phyloP scores from a whole-genome alignment of 2,329 filamentous ascomycete genomes.

The Talaromyces sp. region DNA sequence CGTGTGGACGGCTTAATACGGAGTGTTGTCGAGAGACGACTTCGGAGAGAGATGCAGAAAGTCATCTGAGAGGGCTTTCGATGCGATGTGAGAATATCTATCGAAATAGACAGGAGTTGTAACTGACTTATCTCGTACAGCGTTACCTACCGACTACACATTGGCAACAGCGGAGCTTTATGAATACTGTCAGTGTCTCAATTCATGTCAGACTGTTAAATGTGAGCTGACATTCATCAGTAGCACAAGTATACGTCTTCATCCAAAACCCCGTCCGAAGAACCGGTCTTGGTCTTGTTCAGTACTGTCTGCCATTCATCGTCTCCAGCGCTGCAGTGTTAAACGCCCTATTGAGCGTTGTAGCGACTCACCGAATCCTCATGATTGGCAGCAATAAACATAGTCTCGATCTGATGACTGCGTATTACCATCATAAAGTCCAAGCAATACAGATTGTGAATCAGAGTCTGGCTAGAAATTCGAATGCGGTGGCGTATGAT shows the following conservation, averaged over 20 bases:
- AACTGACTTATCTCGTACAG: not conserved
- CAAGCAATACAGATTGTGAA: slow-evolving; percentile 7
- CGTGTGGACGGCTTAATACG: not conserved
- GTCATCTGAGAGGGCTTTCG: not conserved
- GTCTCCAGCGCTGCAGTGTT: slow-evolving; percentile 3
- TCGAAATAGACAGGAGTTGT: no score
- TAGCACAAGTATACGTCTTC: slow-evolving; percentile 5
- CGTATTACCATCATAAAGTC: slow-evolving; percentile 12
- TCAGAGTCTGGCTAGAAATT: not conserved
- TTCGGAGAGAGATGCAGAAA: not conserved
- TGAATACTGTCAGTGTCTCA: not conserved
- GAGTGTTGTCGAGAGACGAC: slow-evolving; percentile 2
- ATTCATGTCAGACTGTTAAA: not conserved
- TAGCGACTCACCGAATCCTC: slow-evolving; percentile 5
- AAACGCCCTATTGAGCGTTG: not conserved
- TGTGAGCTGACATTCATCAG: not conserved
- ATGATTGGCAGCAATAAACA: not conserved
- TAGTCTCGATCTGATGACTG: not conserved
- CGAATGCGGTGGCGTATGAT: not conserved
- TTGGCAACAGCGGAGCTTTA: not conserved
- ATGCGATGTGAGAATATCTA: not conserved
- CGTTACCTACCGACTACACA: not conserved
- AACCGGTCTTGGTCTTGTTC: not conserved
- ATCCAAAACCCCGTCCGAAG: slow-evolving; percentile 5
- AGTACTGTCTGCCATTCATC: slow-evolving; percentile 3